Evolutionary conservation across 257 asterid species (phyloP), one percentile per base, ranked within the genome.

Genomic region (Plantago major): DNA sequence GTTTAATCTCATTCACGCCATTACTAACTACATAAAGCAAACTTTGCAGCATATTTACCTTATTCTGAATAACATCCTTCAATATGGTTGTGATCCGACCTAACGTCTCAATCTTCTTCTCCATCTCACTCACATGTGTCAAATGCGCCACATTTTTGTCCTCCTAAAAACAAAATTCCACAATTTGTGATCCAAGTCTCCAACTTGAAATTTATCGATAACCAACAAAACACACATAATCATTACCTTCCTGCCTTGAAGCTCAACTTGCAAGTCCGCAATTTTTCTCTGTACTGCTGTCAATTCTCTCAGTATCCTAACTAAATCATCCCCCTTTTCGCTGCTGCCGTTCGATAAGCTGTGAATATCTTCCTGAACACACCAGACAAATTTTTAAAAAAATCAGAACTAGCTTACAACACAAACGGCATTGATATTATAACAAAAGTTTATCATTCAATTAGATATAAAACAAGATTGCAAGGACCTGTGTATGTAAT

Each of bases 261-360:
- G 97, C 72, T 93, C 97, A 48, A 93, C 97, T 85, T 89, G 99
- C 78, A 93, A 85, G 81, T 89, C 96, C 42, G 96, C 94, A 15
- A 87, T 89, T 77, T 89, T 93, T 55, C 96, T 82, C 59, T 93
- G 99, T 19, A 93, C 96, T 44, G 82, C 74, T 44, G 97, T 93
- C 67, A 93, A 75, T 75, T 93, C 99, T 78, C 94, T 74, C 78
- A 93, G 79, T 55, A 89, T 89, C 84, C 84, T 83, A 53, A 93
- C 73, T 87, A 93, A 84, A 67, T 89, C 95, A 65, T 83, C 99
- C 64, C 91, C 85, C 69, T 86, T 84, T 59, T 87, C 97, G 38
- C 78, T 79, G 49, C 87, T 37, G 59, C 74, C 70, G 16, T 73
- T 37, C 43, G 91, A 73, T 52, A 86, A 69, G 71, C 64, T 84